These are phyloP conservation scores for Casaregolazyma suthepensis DNA, from an alignment of 1,139 yeast species.

Conservation along the genomic window DNA sequence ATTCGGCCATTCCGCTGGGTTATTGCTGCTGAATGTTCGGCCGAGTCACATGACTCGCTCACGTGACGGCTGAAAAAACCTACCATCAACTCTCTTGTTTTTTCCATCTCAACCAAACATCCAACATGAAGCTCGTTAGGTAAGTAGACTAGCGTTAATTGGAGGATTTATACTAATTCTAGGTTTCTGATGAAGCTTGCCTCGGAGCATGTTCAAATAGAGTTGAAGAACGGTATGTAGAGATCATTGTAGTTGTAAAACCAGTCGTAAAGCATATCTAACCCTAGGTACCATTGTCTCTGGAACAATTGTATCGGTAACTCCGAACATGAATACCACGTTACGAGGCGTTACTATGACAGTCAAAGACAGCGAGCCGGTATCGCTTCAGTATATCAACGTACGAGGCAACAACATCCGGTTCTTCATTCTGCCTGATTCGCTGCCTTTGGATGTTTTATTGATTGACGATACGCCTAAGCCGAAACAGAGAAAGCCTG, in stretches of 20 bases:
- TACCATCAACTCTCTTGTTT: not conserved
- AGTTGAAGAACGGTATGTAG: constrained; percentile 70
- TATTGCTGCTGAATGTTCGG: not conserved
- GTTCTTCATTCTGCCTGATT: constrained; percentile 80
- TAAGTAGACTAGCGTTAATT: constrained; percentile 7
- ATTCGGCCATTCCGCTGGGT: not conserved
- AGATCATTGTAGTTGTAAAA: not conserved
- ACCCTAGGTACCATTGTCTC: constrained; percentile 46
- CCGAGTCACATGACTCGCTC: not conserved
- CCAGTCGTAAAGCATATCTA: not conserved
- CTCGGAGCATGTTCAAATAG: constrained; percentile 85
- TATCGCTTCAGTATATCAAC: constrained; percentile 69
- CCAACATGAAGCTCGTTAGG: constrained; percentile 44
- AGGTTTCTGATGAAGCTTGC: constrained; percentile 82
- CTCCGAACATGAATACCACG: constrained; percentile 90
- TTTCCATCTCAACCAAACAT: not conserved
- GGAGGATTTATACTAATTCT: constrained; percentile 1
- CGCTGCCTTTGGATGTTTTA: constrained; percentile 72
- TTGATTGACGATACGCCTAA: constrained; percentile 54
- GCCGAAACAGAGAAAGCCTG: constrained; percentile 29
- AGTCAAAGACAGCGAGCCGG: constrained; percentile 65
- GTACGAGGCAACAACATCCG: constrained; percentile 89
- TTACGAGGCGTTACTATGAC: constrained; percentile 77
- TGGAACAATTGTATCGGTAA: constrained; percentile 71
- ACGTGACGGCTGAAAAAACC: not conserved